Evolutionary conservation across 257 asterid genomes (phyloP).

Genomic region (Apocynum venetum): DNA sequence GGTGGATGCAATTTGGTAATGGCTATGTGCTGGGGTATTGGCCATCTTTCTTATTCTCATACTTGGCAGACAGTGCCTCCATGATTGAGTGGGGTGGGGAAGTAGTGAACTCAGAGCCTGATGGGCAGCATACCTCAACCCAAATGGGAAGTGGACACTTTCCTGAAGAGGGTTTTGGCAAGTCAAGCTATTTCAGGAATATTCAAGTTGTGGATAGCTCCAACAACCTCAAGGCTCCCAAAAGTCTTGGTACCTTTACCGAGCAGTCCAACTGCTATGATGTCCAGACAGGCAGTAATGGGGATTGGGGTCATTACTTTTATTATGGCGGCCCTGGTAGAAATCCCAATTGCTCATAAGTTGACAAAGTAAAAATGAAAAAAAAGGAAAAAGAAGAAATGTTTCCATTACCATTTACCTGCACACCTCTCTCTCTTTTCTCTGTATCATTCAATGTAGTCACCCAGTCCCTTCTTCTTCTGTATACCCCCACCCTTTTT

Average conservation of each 20-base stretch:
- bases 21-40: slow-evolving; percentile 78
- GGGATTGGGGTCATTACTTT: slow-evolving; percentile 87
- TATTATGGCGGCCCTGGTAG: slow-evolving; percentile 95
- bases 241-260: slow-evolving; percentile 65
- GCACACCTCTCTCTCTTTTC: slow-evolving; percentile 6
- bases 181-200: slow-evolving; percentile 78
- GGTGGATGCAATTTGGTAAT: slow-evolving; percentile 97
- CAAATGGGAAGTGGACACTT: slow-evolving; percentile 93
- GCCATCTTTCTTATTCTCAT: slow-evolving; percentile 90
- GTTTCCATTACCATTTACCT: neutral
- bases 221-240: slow-evolving; percentile 72
- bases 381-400: neutral
- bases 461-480: slow-evolving; percentile 14
- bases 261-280: slow-evolving; percentile 87
- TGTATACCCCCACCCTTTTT: slow-evolving; percentile 22
- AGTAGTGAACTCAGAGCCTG: slow-evolving; percentile 63
- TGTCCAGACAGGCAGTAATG: slow-evolving; percentile 69
- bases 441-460: slow-evolving; percentile 41
- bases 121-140: slow-evolving; percentile 79
- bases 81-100: slow-evolving; percentile 97
- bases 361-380: neutral
- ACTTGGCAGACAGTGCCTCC: slow-evolving; percentile 72
- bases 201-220: slow-evolving; percentile 78
- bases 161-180: slow-evolving; percentile 86
- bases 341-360: slow-evolving; percentile 70